A percentile compares a stretch with the other conserved stretches of the same genome.
phyloP scores from a whole-genome alignment of 345 rosid species.

The Aquilaria malaccensis region DNA sequence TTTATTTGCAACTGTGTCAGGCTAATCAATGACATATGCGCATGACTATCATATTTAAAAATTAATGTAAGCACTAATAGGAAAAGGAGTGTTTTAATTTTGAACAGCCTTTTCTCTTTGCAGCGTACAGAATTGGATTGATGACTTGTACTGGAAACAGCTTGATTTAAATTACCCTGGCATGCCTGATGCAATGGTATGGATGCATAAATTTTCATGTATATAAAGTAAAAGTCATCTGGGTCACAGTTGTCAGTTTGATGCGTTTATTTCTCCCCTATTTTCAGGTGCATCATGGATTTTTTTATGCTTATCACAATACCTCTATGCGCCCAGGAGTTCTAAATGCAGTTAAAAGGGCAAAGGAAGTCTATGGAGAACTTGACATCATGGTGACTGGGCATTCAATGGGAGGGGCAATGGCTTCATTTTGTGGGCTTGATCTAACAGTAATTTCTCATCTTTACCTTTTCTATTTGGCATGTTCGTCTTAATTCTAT shows the following conservation, averaged over 20 bases:
- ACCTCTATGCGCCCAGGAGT: slow-evolving; percentile 81
- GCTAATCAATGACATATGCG: too few species aligned
- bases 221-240: too few species aligned
- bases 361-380: slow-evolving; percentile 55
- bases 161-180: slow-evolving; percentile 89
- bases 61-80: too few species aligned
- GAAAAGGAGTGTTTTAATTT: too few species aligned
- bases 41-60: too few species aligned
- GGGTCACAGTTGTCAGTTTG: too few species aligned
- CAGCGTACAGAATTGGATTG: slow-evolving; percentile 94
- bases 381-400: slow-evolving; percentile 75
- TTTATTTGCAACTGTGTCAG: too few species aligned
- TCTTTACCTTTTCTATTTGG: neutral
- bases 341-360: slow-evolving; percentile 51
- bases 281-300: slow-evolving; percentile 87
- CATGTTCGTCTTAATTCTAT: too few species aligned
- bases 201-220: slow-evolving; percentile 9
- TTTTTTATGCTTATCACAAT: slow-evolving; percentile 85
- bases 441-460: slow-evolving; percentile 56
- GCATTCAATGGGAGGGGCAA: slow-evolving; percentile 99
- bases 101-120: slow-evolving; percentile 3
- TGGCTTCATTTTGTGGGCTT: slow-evolving; percentile 88
- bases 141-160: slow-evolving; percentile 90
- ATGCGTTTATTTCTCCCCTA: neutral
- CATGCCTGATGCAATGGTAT: slow-evolving; percentile 92